phyloP scores from a whole-genome alignment of 2,329 filamentous ascomycete genomes.

The Cordyceps javanica region DNA sequence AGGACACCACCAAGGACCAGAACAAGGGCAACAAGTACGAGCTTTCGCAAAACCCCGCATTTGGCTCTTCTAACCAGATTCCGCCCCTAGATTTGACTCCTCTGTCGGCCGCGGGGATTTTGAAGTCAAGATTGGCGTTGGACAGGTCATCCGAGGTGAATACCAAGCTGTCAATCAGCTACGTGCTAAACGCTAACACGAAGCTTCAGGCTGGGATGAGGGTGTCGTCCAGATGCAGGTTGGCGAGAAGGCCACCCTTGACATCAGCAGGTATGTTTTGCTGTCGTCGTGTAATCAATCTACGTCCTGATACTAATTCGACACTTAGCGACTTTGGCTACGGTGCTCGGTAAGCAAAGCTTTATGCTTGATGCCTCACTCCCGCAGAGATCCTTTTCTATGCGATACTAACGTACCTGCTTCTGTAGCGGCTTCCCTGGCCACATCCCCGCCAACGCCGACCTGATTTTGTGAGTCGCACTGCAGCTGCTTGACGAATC shows the following conservation, averaged over 20 bases:
- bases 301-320: slow-evolving; percentile 15
- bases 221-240: slow-evolving; percentile 80
- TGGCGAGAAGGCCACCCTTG: slow-evolving; percentile 82
- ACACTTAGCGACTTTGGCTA: slow-evolving; percentile 55
- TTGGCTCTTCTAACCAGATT: background rate
- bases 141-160: slow-evolving; percentile 78
- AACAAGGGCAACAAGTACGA: slow-evolving; percentile 68
- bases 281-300: background rate
- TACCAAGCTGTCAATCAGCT: slow-evolving; percentile 15
- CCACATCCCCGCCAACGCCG: slow-evolving; percentile 68
- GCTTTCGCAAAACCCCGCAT: slow-evolving; percentile 3
- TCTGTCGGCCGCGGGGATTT: slow-evolving; percentile 76
- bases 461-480: slow-evolving; percentile 71
- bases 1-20: slow-evolving; percentile 54
- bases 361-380: background rate
- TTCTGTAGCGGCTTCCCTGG: slow-evolving; percentile 65
- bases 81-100: slow-evolving; percentile 71
- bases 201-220: slow-evolving; percentile 69
- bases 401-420: slow-evolving; percentile 11
- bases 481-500: no score
- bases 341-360: slow-evolving; percentile 53
- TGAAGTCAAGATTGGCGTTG: slow-evolving; percentile 69
- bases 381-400: background rate
- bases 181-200: slow-evolving; percentile 13
- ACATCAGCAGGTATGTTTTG: slow-evolving; percentile 63